A percentile compares a stretch with the other conserved stretches of the same genome.
These are phyloP conservation scores for Penicillium nucicola DNA, from an alignment of 495 filamentous ascomycete genomes.

Conservation along the genomic window DNA sequence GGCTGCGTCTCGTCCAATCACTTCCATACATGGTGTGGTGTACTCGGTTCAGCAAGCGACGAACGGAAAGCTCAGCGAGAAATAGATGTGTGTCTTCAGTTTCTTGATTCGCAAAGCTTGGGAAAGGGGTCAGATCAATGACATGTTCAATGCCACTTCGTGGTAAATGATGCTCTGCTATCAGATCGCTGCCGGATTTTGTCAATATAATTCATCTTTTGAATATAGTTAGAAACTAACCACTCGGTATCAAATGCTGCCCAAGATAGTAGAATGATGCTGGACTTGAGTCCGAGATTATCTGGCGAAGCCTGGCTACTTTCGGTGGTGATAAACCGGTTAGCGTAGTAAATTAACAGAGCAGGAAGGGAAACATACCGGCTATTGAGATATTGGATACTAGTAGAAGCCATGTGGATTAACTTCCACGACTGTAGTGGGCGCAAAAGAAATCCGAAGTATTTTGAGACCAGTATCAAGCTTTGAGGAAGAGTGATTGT, in stretches of 20 bases:
- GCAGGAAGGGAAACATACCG: not conserved
- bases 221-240: not conserved
- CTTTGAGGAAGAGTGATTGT: conserved; percentile 3
- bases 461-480: conserved; percentile 3
- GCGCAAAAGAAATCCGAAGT: conserved; percentile 2
- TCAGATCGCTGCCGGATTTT: not conserved
- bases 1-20: conserved; percentile 3
- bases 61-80: conserved; percentile 4
- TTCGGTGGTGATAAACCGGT: not conserved
- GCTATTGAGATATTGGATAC: conserved; percentile 5
- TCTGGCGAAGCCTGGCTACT: conserved; percentile 3
- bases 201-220: not conserved
- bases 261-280: not conserved
- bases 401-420: conserved; percentile 9
- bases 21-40: conserved; percentile 5
- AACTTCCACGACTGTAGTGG: conserved; percentile 7
- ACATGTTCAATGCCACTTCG: conserved; percentile 7
- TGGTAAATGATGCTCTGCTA: conserved; percentile 7
- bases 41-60: conserved; percentile 4
- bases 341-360: too few species aligned
- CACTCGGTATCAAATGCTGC: conserved; percentile 1
- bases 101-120: not conserved
- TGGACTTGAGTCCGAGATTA: conserved; percentile 1
- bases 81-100: conserved; percentile 1
- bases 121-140: conserved; percentile 2